Conservation (phyloP, 2,329 filamentous ascomycete genomes). For the Chaetomiaceae sp. region DNA sequence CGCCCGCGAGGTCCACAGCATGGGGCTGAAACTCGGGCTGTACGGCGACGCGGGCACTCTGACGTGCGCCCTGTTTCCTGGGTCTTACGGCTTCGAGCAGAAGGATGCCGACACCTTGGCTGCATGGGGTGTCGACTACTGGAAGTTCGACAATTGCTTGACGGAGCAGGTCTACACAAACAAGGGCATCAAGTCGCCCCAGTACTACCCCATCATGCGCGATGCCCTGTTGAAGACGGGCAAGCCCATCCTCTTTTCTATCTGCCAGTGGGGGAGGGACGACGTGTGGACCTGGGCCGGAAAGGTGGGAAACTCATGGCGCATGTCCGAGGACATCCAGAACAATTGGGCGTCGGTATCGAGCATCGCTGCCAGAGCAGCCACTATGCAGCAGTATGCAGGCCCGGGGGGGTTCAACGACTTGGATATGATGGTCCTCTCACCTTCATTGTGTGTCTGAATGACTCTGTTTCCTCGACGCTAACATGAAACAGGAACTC, state of each 20-base stretch:
- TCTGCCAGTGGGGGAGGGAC: conserved; percentile 23
- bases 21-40: conserved; percentile 22
- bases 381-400: conserved; percentile 20
- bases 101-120: not conserved
- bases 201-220: conserved; percentile 17
- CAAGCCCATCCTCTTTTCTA: conserved; percentile 15
- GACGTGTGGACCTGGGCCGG: conserved; percentile 20
- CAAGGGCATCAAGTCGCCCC: conserved; percentile 16
- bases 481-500: not conserved
- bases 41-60: conserved; percentile 21
- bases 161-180: conserved; percentile 16
- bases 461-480: too few relatives aligned
- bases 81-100: not conserved
- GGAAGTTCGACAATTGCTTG: conserved; percentile 25
- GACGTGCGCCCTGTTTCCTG: conserved; percentile 22
- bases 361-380: conserved; percentile 17
- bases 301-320: conserved; percentile 17
- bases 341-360: conserved; percentile 19
- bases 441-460: not conserved
- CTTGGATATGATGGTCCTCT: conserved; percentile 28
- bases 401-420: conserved; percentile 29
- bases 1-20: conserved; percentile 18
- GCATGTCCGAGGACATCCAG: conserved; percentile 22
- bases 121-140: conserved; percentile 20
- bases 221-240: conserved; percentile 12